Conservation (phyloP, 2,329 filamentous ascomycete species). For the Pseudopyrenochaeta lycopersici region DNA sequence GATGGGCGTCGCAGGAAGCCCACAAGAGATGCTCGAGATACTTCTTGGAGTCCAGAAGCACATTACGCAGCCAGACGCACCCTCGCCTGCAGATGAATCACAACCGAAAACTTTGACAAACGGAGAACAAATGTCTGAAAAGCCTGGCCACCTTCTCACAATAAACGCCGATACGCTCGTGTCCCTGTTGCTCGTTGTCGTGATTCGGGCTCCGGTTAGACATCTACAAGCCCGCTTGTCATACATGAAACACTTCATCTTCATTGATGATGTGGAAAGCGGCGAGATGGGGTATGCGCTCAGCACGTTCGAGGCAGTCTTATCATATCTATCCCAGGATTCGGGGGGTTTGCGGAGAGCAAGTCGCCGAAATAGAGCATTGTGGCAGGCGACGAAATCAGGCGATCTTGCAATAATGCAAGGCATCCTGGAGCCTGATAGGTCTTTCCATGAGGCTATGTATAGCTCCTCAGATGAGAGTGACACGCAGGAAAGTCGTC, state of each 20-base stretch:
- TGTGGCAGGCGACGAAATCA: conserved; percentile 87
- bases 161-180: conserved; percentile 92
- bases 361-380: conserved; percentile 81
- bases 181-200: conserved; percentile 87
- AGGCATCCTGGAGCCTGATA: conserved; percentile 78
- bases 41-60: conserved; percentile 83
- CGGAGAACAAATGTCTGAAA: conserved; percentile 55
- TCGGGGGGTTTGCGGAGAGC: conserved; percentile 83
- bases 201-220: conserved; percentile 88
- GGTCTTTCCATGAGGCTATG: conserved; percentile 47
- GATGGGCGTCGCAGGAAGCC: conserved; percentile 78
- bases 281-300: conserved; percentile 96
- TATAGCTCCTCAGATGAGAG: conserved; percentile 41
- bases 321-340: conserved; percentile 85
- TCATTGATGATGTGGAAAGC: conserved; percentile 95
- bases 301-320: conserved; percentile 93
- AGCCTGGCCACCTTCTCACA: conserved; percentile 65
- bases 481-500: conserved; percentile 26
- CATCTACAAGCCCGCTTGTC: conserved; percentile 86
- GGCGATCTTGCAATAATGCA: conserved; percentile 79
- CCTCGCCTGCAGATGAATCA: conserved; percentile 34
- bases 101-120: conserved; percentile 34
- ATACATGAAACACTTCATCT: conserved; percentile 98
- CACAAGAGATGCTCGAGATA: conserved; percentile 88
- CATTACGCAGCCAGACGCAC: conserved; percentile 69